Evolutionary conservation across 495 filamentous ascomycete species (phyloP), one percentile per base, ranked within the genome.

Genomic region (Annulohypoxylon stygium): DNA sequence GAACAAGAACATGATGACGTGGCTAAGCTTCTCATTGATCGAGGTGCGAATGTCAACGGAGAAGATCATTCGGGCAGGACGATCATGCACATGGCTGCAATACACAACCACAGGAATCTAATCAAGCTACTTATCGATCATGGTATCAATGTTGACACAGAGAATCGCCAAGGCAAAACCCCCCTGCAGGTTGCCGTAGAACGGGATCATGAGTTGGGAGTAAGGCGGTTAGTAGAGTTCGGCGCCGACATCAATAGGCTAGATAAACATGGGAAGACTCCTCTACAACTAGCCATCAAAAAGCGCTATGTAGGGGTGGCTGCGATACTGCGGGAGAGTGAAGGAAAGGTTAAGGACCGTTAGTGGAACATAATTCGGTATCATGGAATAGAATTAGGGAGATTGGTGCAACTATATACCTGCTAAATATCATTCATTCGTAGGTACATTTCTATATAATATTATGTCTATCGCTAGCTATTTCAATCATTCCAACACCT

Each of bases 201-300:
- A 16, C 2, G 37, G 7, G 18, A 7, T 25, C 8, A 25, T 25
- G 2, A 51, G 11, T 9, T 23, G 23, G 41, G 41, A 3, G 39
- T 41, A 16, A 16, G 4, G 12, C 7, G 5, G 16, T 10, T 16
- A 16, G 4, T 45, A 3, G 41, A 45, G 0, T 45, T 16, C 16
- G 41, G 41, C n/a, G 41, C 41, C 3, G 41, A 45, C 41, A 36
- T 62, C 11, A 48, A 62, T 20, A 25, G 12, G 10, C 0, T n/a
- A 4, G 25, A 39, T 23, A 48, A 60, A n/a, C 9, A 39, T 50
- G 61, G 48, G 23, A 65, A 50, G 8, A 76, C 68, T 41, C 70
- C 66, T 16, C 74, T 78, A 7, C 74, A 78, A 54, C 65, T 70
- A 5, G 76, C 76, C 25, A 50, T 64, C 3, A 26, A 26, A 58